These are phyloP conservation scores for Debaryomyces udenii DNA, from an alignment of 1,139 yeast species.

Conservation along the genomic window DNA sequence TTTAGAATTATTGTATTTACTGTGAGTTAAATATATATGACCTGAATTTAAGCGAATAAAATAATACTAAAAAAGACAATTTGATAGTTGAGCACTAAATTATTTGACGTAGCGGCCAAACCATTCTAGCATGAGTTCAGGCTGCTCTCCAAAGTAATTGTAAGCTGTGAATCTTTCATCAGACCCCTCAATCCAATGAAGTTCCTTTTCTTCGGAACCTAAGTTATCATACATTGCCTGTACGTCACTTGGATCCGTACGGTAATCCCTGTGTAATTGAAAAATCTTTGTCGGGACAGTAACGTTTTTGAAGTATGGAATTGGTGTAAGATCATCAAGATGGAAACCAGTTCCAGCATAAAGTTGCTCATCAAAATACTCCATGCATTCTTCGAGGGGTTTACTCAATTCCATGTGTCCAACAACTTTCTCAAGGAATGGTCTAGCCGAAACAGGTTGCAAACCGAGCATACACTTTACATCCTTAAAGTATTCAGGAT, in stretches of 20 bases:
- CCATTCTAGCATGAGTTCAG: slow-evolving; percentile 8
- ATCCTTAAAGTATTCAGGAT: slow-evolving; percentile 11
- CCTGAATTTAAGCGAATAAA: no score
- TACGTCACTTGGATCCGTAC: slow-evolving; percentile 7
- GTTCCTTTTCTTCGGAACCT: slow-evolving; percentile 10
- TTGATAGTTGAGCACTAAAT: no score
- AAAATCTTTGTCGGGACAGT: slow-evolving; percentile 5
- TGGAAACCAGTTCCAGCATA: background rate
- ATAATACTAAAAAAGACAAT: no score
- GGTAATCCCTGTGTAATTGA: slow-evolving; percentile 10
- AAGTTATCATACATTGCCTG: slow-evolving; percentile 10
- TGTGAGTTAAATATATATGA: no score
- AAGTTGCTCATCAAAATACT: background rate
- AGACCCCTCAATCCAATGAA: slow-evolving; percentile 11
- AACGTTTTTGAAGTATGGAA: background rate
- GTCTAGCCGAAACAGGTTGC: slow-evolving; percentile 10
- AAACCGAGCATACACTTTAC: slow-evolving; percentile 9
- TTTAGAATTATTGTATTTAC: no score
- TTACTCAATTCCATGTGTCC: background rate
- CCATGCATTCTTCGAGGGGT: background rate
- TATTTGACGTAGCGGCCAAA: no score
- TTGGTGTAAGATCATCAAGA: background rate
- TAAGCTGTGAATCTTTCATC: slow-evolving; percentile 10
- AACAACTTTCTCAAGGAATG: slow-evolving; percentile 1
- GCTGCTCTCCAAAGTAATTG: slow-evolving; percentile 11